Evolutionary conservation across 2,329 filamentous ascomycete genomes (phyloP), one percentile per base, ranked within the genome.

Genomic region (Colletotrichum simmondsii): DNA sequence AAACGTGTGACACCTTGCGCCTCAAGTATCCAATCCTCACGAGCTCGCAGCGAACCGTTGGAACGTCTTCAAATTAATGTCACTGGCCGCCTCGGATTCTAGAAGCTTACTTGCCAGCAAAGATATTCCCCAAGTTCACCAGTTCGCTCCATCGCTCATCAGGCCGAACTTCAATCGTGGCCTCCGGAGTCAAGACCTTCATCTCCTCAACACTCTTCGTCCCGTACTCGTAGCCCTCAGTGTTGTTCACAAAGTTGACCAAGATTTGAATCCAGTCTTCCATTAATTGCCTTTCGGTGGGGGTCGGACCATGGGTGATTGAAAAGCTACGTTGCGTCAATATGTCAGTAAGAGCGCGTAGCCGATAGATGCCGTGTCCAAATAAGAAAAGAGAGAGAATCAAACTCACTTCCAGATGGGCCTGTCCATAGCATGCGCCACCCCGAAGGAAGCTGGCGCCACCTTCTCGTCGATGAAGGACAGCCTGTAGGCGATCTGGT

Each of bases 401-500:
- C 26, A 46, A 1, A 78, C 81, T 77, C 67, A 85, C 65, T 85
- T 85, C 83, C 83, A 85, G 32, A 85, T 79, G 0, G 83, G 82
- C 58, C 80, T 81, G 49, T 85, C 83, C 83, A 84, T 85, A 5
- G 82, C 81, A 73, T 85, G 83, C 0, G 78, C 77, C 0, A 82
- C 80, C 0, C 81, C 81, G 72, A 78, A 81, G 0, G 77, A 78
- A 12, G 70, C 75, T 0, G 84, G 83, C 1, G 83, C 83, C 4
- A 84, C 73, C 8, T 80, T 79, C 5, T 85, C 80, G 12, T 79
- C 78, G 57, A 85, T 86, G 63, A 85, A 85, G 0, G 82, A 84
- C 37, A 85, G 72, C 3, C 83, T 77, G 58, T 85, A 85, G 1
- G 82, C 80, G 49, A 86, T 81, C n/a, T 79, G 77, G 75, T 85